Conservation (phyloP, 352 stramenopile species). For the Globisporangium okanoganense region DNA sequence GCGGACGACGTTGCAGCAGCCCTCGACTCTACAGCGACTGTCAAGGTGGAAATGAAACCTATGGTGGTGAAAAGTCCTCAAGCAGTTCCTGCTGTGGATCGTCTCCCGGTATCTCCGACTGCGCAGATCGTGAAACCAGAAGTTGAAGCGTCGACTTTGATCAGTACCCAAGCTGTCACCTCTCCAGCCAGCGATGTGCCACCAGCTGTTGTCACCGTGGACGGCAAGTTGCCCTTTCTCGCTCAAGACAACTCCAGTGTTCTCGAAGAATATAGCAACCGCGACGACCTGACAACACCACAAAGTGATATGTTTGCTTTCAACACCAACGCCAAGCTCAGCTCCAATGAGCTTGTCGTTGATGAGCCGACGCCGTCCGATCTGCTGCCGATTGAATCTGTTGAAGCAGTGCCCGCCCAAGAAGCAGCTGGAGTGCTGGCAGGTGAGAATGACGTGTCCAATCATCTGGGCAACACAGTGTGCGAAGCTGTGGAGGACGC, state of each 20-base stretch:
- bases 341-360: no score
- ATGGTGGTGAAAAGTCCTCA: not conserved
- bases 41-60: not conserved
- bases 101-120: not conserved
- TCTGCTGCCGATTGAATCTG: not conserved
- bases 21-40: not conserved
- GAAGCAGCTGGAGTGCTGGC: not conserved
- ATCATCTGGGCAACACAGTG: not conserved
- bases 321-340: not conserved
- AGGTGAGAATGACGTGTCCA: not conserved
- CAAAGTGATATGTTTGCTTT: not conserved
- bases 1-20: not conserved
- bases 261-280: not conserved
- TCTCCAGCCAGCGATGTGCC: not conserved
- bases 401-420: not conserved
- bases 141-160: not conserved
- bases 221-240: not conserved
- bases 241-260: not conserved
- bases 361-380: not conserved
- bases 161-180: not conserved
- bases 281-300: not conserved
- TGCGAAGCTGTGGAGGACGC: not conserved
- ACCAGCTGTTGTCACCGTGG: not conserved
- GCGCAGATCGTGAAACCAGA: not conserved
- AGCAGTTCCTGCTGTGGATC: not conserved